Conservation (phyloP, 2,329 filamentous ascomycete species). For the Fusarium oligoseptatum region DNA sequence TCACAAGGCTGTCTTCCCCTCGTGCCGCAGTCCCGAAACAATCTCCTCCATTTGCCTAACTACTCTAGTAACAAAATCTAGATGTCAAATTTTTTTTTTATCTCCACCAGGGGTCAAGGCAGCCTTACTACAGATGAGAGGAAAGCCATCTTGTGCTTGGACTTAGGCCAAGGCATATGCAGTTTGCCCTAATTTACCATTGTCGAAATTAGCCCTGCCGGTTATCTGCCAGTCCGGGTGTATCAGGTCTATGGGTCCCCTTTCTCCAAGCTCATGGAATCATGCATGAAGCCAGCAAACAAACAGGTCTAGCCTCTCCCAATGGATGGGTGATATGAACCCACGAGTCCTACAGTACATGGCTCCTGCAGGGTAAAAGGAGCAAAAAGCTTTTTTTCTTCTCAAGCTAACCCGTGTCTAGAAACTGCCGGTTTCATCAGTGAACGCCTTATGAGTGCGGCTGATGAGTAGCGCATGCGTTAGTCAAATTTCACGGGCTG, state of each 20-base stretch:
- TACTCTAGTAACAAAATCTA: background rate
- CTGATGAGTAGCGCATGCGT: conserved; percentile 4
- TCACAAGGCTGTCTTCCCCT: background rate
- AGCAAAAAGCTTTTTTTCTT: background rate
- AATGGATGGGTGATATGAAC: background rate
- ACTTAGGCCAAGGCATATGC: background rate
- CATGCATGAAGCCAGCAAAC: background rate
- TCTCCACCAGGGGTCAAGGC: background rate
- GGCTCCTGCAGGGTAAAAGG: background rate
- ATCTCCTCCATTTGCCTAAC: background rate
- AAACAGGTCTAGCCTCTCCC: background rate
- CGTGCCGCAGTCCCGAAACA: background rate
- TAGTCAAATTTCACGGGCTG: conserved; percentile 23
- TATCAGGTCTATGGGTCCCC: conserved; percentile 27
- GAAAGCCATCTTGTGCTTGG: conserved; percentile 12
- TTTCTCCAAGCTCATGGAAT: background rate
- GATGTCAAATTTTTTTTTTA: background rate
- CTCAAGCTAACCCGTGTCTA: background rate
- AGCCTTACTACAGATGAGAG: background rate
- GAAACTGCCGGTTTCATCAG: conserved; percentile 6
- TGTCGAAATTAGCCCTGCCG: background rate
- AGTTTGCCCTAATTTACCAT: background rate
- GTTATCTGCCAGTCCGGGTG: conserved; percentile 7
- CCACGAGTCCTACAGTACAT: background rate
- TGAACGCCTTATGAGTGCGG: conserved; percentile 6